Base-by-base conservation (phyloP, 192 early-diverging fungal genomes). In the Gorgonomyces haynaldii region DNA sequence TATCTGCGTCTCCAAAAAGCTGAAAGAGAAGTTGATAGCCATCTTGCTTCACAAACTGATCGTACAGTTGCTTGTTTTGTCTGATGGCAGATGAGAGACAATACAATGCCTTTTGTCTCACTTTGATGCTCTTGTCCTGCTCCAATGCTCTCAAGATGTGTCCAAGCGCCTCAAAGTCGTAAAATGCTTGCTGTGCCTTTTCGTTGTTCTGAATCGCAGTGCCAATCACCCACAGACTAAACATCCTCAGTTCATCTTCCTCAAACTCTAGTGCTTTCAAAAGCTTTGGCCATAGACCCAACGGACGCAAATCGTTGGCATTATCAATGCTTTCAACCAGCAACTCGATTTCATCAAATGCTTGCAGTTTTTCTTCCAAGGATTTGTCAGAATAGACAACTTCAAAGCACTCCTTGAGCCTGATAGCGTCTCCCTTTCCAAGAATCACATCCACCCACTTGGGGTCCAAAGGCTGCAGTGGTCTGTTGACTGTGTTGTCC, bases 171-270 rank as follows among this genome's bases (percentile, higher is more conserved):
- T 9, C 9, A n/a, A n/a, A n/a, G n/a, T n/a, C n/a, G n/a, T n/a
- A n/a, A n/a, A n/a, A n/a, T 39, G 80, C 83, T 13, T 66, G 56
- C 58, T 98, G 91, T 3, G 88, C 85, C 24, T 69, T 66, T 17
- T 79, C 74, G 57, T 98, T 96, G 64, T 98, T 91, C 60, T 98
- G 91, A 4, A 93, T 79, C 1, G 85, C 82, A 7, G 92, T 98
- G 6, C 89, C 91, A 44, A 88, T 75, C 8, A 92, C 83, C 95
- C 92, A 98, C 16, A 84, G 79, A 2, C 79, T 79, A 26, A 76
- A 80, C 28, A 69, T 65, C 28, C 89, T 72, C 21, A 91, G 48
- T 42, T 66, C 54, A 0, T 65, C 54, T 30, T 83, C 75, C 40
- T 47, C 56, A 7, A 60, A 57, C 16, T 39, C 50, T 17, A 71